Percentiles rank a stretch among this genome's conserved stretches.
Evolutionary conservation across 768 basidiomycete genomes (phyloP).

Genomic region (Coprinopsis cinerea): DNA sequence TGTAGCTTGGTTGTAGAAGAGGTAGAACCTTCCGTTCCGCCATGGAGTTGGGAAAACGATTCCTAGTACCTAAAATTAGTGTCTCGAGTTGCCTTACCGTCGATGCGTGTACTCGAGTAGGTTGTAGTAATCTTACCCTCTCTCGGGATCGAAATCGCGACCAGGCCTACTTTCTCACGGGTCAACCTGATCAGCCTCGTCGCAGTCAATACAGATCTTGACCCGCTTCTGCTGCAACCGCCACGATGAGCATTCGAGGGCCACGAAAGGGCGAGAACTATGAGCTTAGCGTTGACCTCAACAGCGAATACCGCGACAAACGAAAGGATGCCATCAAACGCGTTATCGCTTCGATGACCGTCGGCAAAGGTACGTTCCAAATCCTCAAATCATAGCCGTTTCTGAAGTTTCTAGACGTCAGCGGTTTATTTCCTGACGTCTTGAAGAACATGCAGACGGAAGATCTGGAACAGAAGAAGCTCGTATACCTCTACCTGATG

Average conservation of each 20-base stretch:
- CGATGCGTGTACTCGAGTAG: no score
- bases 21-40: no score
- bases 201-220: neutral
- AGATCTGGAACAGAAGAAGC: slow-evolving; percentile 98
- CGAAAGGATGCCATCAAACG: slow-evolving; percentile 98
- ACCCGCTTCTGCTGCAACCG: neutral
- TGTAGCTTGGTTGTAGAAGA: no score
- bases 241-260: slow-evolving; percentile 48
- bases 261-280: slow-evolving; percentile 89
- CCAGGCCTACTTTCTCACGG: no score
- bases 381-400: slow-evolving; percentile 2
- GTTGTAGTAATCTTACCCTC: no score
- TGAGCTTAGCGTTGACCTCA: slow-evolving; percentile 94
- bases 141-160: no score
- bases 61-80: no score
- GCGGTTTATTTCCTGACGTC: slow-evolving; percentile 94
- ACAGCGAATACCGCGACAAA: slow-evolving; percentile 92
- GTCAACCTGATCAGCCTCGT: neutral
- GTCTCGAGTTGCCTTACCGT: no score
- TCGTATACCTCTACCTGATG: slow-evolving; percentile 99
- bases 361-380: slow-evolving; percentile 77
- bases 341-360: slow-evolving; percentile 97
- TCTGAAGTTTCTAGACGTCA: slow-evolving; percentile 54
- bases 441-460: slow-evolving; percentile 99
- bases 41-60: no score